A percentile compares a stretch with the other conserved stretches of the same genome.
Evolutionary conservation across 2,329 filamentous ascomycete species (phyloP).

Genomic region (Arthrinium phaeospermum): DNA sequence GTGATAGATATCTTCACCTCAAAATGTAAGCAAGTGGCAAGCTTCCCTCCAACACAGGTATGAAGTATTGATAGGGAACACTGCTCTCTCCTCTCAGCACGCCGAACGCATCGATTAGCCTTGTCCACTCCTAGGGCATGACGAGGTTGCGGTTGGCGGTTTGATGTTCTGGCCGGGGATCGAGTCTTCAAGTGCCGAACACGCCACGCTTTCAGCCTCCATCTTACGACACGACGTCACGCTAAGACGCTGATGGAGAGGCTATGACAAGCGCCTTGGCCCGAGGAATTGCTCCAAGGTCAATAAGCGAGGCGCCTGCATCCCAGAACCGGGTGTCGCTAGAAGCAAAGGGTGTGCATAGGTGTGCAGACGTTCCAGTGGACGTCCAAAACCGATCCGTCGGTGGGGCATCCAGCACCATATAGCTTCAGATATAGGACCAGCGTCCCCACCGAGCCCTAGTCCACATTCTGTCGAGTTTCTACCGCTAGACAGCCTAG

Average conservation of each 20-base stretch:
- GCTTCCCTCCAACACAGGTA: neutral
- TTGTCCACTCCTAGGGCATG: neutral
- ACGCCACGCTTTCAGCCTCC: neutral
- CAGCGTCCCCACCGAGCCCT: neutral
- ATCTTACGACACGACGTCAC: conserved; percentile 8
- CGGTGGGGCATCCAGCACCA: neutral
- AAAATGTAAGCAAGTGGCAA: neutral
- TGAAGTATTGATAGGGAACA: neutral
- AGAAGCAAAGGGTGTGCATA: neutral
- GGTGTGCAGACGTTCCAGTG: neutral
- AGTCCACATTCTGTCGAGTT: neutral
- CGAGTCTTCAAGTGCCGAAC: conserved; percentile 1
- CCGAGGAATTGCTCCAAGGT: neutral
- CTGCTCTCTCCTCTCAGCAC: neutral
- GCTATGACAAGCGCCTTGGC: neutral
- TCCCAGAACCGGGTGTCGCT: neutral
- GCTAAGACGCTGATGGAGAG: neutral
- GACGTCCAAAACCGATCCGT: neutral
- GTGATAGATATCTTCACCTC: neutral
- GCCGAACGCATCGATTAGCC: neutral
- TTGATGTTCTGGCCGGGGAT: neutral
- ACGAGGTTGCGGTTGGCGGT: neutral
- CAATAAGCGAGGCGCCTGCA: neutral
- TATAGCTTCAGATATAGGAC: neutral
- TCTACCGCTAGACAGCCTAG: neutral